These are phyloP conservation scores for Casuarina equisetifolia DNA, from an alignment of 306 rosid genomes.

Conservation along the genomic window DNA sequence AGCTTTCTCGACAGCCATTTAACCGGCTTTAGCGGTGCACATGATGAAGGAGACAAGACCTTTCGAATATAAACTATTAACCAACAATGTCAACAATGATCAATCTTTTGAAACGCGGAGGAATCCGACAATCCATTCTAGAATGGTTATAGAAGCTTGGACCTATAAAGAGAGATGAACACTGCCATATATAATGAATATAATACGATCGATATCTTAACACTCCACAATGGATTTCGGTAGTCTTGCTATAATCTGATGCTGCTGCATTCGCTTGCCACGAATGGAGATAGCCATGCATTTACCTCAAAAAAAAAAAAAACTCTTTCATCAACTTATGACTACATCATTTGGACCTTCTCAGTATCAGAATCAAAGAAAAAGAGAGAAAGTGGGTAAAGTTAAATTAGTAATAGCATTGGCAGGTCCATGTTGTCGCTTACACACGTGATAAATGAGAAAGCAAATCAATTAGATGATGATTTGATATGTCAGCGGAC, in stretches of 20 bases:
- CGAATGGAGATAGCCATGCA: too few relatives aligned
- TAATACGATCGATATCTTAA: too few relatives aligned
- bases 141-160: too few relatives aligned
- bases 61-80: background rate
- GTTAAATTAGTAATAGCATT: background rate
- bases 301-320: too few relatives aligned
- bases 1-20: background rate
- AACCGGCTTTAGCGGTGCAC: background rate
- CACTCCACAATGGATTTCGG: too few relatives aligned
- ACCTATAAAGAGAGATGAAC: too few relatives aligned
- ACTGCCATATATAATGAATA: too few relatives aligned
- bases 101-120: background rate
- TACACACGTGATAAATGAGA: background rate
- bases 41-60: background rate
- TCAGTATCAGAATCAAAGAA: background rate
- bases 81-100: background rate
- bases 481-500: constrained; percentile 6
- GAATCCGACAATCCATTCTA: background rate
- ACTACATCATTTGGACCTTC: too few relatives aligned
- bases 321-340: too few relatives aligned
- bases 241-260: too few relatives aligned
- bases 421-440: background rate
- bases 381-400: background rate
- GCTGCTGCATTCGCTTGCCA: too few relatives aligned
- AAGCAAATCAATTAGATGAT: background rate